Percentiles rank a stretch among this genome's conserved stretches.
These are phyloP conservation scores for Petunia axillaris DNA, from an alignment of 257 asterid genomes.

Conservation along the genomic window DNA sequence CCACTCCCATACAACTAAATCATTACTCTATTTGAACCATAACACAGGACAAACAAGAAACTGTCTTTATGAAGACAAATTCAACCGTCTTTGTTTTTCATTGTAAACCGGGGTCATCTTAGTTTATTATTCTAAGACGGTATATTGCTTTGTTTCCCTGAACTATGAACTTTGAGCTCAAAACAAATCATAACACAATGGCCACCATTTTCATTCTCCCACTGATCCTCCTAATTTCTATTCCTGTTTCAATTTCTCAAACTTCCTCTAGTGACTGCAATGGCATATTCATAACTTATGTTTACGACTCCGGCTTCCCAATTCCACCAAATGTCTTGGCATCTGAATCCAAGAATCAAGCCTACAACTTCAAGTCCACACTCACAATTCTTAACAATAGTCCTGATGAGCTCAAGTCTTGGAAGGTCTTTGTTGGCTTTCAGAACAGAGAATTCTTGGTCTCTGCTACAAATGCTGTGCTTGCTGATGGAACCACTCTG, in stretches of 20 bases:
- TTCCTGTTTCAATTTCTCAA: slow-evolving; percentile 51
- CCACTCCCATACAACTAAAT: slow-evolving; percentile 28
- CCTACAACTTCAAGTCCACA: slow-evolving; percentile 62
- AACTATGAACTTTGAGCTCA: slow-evolving; percentile 30
- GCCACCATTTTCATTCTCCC: slow-evolving; percentile 34
- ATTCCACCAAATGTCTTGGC: slow-evolving; percentile 50
- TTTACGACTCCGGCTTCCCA: slow-evolving; percentile 36
- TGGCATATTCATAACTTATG: slow-evolving; percentile 54
- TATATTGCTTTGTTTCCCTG: not conserved
- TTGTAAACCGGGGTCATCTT: not conserved
- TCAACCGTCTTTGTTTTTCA: not conserved
- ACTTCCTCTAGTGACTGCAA: slow-evolving; percentile 45
- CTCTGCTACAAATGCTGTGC: slow-evolving; percentile 59
- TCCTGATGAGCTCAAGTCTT: slow-evolving; percentile 48
- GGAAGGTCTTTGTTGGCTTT: slow-evolving; percentile 77
- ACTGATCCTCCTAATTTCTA: slow-evolving; percentile 25
- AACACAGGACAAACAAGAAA: slow-evolving; percentile 20
- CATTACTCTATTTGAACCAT: slow-evolving; percentile 28
- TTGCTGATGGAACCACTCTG: slow-evolving; percentile 54
- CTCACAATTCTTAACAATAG: slow-evolving; percentile 59
- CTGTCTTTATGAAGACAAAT: slow-evolving; percentile 3
- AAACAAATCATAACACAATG: slow-evolving; percentile 28
- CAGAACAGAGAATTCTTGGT: slow-evolving; percentile 55
- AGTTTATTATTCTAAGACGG: not conserved
- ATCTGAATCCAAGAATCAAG: slow-evolving; percentile 45